Evolutionary conservation across 2,329 filamentous ascomycete genomes (phyloP), one percentile per base, ranked within the genome.

Genomic region (Anisogramma anomala): DNA sequence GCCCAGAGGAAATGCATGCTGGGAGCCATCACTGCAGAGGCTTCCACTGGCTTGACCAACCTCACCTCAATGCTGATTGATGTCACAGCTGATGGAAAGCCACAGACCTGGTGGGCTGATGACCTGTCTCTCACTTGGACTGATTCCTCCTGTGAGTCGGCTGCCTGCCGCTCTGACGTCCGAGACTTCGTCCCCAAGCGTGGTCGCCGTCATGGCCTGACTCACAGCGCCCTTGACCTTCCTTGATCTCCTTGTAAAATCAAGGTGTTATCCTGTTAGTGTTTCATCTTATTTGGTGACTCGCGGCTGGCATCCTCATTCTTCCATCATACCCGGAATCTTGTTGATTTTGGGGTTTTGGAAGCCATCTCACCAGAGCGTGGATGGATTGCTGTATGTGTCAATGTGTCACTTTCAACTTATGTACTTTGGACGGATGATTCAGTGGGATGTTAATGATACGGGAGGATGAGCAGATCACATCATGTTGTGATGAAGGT

Each of bases 71-170:
- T 71, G 49, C 57, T 57, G 7, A 54, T 69, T 31, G 58, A 61
- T n/a, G 51, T 63, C 10, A 60, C 57, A n/a, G 58, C 58, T n/a
- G 52, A 53, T n/a, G 54, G 52, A 3, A 42, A 59, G 25, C 51
- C 58, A n/a, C 57, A 53, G 42, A 55, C 53, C 8, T 69, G 67
- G 65, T 71, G 65, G 64, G 61, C 61, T 36, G 67, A 70, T 48
- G 62, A 70, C 49, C 41, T 69, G 19, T 45, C 55, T 4, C 49
- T 69, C 43, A 58, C 60, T 6, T 69, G 67, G 66, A 60, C 53
- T 25, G 55, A 69, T 50, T 60, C 62, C 41, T 55, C 50, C 33
- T 69, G 65, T 48, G 46, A 53, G 7, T 52, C 55, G 9, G 60
- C 62, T 6, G 30, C 53, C 8, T 67, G 64, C 45, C 64, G 65